phyloP scores from a whole-genome alignment of 495 filamentous ascomycete species.

The Aspergillus haitiensis region DNA sequence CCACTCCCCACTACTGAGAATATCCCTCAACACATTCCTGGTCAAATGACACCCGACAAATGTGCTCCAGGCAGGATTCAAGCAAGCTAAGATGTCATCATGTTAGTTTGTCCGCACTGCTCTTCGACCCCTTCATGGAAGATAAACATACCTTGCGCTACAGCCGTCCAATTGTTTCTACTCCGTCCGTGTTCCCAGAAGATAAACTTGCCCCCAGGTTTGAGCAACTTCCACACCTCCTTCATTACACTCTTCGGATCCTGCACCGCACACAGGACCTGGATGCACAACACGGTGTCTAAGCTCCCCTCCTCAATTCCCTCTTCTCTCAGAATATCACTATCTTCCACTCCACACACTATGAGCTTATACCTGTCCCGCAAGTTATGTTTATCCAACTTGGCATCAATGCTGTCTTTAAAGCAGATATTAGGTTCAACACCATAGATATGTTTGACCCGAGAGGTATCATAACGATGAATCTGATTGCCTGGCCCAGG shows the following conservation, averaged over 20 bases:
- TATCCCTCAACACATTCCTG: constrained; percentile 26
- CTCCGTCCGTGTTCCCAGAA: constrained; percentile 47
- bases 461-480: constrained; percentile 35
- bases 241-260: constrained; percentile 28
- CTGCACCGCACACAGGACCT: constrained; percentile 32
- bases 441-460: constrained; percentile 41
- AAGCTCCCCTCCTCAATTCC: constrained; percentile 42
- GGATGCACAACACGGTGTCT: constrained; percentile 32
- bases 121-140: background rate
- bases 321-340: constrained; percentile 30
- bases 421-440: constrained; percentile 45
- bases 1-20: constrained; percentile 28
- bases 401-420: constrained; percentile 23
- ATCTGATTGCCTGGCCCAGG: constrained; percentile 51
- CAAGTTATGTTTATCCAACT: constrained; percentile 28
- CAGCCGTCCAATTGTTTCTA: constrained; percentile 28
- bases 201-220: constrained; percentile 40
- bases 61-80: constrained; percentile 29
- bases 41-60: constrained; percentile 28
- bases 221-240: constrained; percentile 32
- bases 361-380: constrained; percentile 43
- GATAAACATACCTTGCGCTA: constrained; percentile 30
- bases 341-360: constrained; percentile 39
- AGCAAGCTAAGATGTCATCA: constrained; percentile 23
- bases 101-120: constrained; percentile 10